Evolutionary conservation across 1,284 basidiomycete species (phyloP), one percentile per base, ranked within the genome.

Genomic region (Macrocystidia cucumis): DNA sequence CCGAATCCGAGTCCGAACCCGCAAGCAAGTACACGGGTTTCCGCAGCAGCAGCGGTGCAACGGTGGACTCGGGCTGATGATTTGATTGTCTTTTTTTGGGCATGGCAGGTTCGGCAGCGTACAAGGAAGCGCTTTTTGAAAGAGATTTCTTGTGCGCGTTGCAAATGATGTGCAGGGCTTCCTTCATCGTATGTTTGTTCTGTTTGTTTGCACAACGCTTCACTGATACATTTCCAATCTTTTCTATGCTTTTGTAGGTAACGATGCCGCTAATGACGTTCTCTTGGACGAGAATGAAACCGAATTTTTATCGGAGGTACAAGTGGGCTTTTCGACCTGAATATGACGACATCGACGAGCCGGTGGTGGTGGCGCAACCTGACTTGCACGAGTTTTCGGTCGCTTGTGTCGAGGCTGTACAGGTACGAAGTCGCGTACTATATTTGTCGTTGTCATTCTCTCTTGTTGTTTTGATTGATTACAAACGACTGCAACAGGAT

Each of bases 261-360:
- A 54, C 57, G 32, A 45, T 62, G 33, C 54, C 57, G 9, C 36
- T 59, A n/a, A 50, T 64, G 25, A 56, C 55, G 5, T 56, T 62
- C 20, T 50, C 61, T 16, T 61, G 61, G 57, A 16, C n/a, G 25
- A n/a, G 52, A 13, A 57, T 59, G 34, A 50, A 50, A 43, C 60
- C 52, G 21, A 78, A 76, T 46, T 75, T 78, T 47, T 50, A 65
- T 28, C 65, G 74, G 13, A 69, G 84, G 22, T 82, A 83, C 50
- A 88, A 88, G 51, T 88, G 84, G 84, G 73, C 79, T 0, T 80
- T 77, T 44, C 54, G 60, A 17, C 56, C 66, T 0, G 69, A 73
- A 26, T 81, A 78, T 40, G 65, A 69, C 2, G 53, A 61, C 16
- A 54, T 68, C 9, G 50, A 62, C 3, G 52, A 55, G 0, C 48